A percentile compares a stretch with the other conserved stretches of the same genome.
phyloP scores from a whole-genome alignment of 2,329 filamentous ascomycete species.

The Fusarium sp. region DNA sequence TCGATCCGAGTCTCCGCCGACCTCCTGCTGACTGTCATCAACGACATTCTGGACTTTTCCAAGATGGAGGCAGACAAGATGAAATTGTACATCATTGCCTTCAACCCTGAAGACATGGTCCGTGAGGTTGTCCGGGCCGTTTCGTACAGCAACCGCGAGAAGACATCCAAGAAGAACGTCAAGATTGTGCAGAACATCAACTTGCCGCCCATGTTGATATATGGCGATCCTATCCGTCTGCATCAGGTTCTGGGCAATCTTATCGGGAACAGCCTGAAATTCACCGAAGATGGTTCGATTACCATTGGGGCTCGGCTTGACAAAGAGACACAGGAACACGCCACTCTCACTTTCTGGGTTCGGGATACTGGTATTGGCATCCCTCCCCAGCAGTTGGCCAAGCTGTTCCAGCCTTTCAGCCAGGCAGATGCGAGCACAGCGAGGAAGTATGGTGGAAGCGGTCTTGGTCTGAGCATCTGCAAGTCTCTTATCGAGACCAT shows the following conservation, averaged over 20 bases:
- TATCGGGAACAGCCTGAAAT: slow-evolving; percentile 93
- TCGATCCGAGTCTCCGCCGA: slow-evolving; percentile 88
- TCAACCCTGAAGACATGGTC: slow-evolving; percentile 73
- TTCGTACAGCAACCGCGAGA: slow-evolving; percentile 71
- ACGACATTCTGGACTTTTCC: slow-evolving; percentile 95
- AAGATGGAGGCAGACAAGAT: slow-evolving; percentile 91
- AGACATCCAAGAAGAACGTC: slow-evolving; percentile 69
- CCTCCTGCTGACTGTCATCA: slow-evolving; percentile 89
- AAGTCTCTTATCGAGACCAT: slow-evolving; percentile 93
- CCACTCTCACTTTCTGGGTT: slow-evolving; percentile 85
- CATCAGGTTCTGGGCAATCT: slow-evolving; percentile 81
- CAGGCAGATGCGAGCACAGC: slow-evolving; percentile 92
- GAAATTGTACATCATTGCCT: slow-evolving; percentile 78
- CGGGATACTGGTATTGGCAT: slow-evolving; percentile 93
- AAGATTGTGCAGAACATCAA: slow-evolving; percentile 75
- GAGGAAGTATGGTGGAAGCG: slow-evolving; percentile 89
- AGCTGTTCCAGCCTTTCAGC: slow-evolving; percentile 90
- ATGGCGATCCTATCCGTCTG: slow-evolving; percentile 71
- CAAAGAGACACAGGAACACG: slow-evolving; percentile 72
- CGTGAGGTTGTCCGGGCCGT: slow-evolving; percentile 72
- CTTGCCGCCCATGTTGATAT: slow-evolving; percentile 76
- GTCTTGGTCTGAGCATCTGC: slow-evolving; percentile 91
- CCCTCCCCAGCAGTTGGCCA: slow-evolving; percentile 79
- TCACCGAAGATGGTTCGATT: slow-evolving; percentile 86
- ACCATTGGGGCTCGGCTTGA: slow-evolving; percentile 82